Base-by-base conservation (phyloP, 140 eudicot species). In the Flaveria floridana region DNA sequence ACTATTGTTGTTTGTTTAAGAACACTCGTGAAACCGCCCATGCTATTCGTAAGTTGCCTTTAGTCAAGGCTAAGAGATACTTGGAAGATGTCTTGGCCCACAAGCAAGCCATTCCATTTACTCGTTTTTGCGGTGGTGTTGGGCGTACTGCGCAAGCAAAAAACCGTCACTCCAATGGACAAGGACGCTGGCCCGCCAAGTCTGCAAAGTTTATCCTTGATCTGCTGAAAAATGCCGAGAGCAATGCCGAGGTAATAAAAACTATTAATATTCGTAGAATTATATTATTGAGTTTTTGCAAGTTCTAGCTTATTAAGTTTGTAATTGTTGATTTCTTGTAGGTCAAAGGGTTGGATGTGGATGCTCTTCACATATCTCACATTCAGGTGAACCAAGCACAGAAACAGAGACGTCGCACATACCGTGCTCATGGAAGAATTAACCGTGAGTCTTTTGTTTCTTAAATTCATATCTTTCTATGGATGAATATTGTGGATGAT, bases 331-430 rank as follows among this genome's bases (percentile, higher is more conserved):
- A 3, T 10, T 13, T 39, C 13, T 71, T 48, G 12, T 53, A 86
- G 91, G 85, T 86, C 18, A 86, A 86, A 74, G 91, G 91, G 41
- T 84, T 86, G 83, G 91, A 86, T 74, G 87, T 86, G 53, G 91
- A 86, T 73, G 78, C 91, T 9, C 91, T 86, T 79, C 81, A 81
- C 86, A 86, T 86, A 65, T 84, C 91, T 13, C 91, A 86, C 83
- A 86, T 86, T 74, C 88, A 86, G 76, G 91, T 86, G 15, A 86
- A 86, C 83, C 88, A 86, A 76, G 91, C 91, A n/a, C 88, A 84
- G 69, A 86, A 86, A 65, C 91, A 86, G 79, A 86, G 91, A 61
- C 91, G 91, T 23, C 77, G 88, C 21, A 86, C 90, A 19, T 86
- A 86, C 84, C 88, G 90, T 78, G 90, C 90, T 23, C 90, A 86